Base-by-base conservation (phyloP, 2,329 filamentous ascomycete genomes). In the Stachybotrys chlorohalonatus region DNA sequence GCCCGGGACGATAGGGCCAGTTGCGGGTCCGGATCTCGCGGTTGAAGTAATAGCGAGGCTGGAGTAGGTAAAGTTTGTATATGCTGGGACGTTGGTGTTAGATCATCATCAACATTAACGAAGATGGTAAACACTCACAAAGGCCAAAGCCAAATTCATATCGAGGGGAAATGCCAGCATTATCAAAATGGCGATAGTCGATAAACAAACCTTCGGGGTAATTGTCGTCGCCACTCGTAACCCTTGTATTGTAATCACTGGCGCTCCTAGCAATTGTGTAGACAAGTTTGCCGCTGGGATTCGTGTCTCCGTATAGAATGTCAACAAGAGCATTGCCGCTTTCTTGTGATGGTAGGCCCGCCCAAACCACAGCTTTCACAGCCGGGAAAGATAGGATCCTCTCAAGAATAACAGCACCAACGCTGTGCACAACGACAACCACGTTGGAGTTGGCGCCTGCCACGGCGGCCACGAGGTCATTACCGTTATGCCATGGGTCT, bases 261-360 rank as follows among this genome's bases (percentile, higher is more conserved):
- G 67, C 62, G 2, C 65, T 63, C 65, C 78, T 78, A 47, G 72
- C 78, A 53, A 81, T 80, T 2, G 78, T 80, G 64, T 89, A 74
- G 0, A 86, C 85, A 0, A 90, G 75, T 65, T 89, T 89, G 7
- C 82, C 87, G 53, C 79, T 84, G 0, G 88, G 87, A 63, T 85
- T 89, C 39, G 81, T 77, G 56, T 84, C 78, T 53, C 87, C 87
- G 60, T 87, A 86, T 8, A 91, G 73, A 1, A 91, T 76, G 61
- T 91, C 87, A 0, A 85, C 86, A 56, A 92, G 84, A 1, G 84
- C 85, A 60, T 90, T 89, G 2, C 87, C 88, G n/a, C 84, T 85
- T 71, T 92, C 87, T 63, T 91, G 87, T 7, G 88, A 87, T 55
- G 87, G 86, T 59, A 89, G 91, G 84, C 87, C 91, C 4, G 86